Percentiles rank a stretch among this genome's conserved stretches.
phyloP scores from a whole-genome alignment of 108 stramenopile genomes.

The Aureococcus anophagefferens region DNA sequence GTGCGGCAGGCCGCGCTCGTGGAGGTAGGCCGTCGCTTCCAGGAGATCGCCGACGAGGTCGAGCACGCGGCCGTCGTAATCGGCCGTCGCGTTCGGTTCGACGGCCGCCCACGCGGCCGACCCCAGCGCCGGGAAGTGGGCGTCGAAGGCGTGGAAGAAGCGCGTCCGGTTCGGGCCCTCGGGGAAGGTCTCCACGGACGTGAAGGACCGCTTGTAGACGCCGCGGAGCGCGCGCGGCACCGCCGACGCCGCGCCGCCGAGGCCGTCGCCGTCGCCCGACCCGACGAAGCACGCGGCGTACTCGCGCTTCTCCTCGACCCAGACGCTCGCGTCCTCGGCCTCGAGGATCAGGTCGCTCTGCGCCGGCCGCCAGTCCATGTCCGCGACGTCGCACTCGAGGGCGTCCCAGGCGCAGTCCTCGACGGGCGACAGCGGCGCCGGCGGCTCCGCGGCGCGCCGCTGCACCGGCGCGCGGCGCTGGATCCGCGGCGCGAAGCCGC shows the following conservation, averaged over 20 bases:
- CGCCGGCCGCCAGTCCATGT: no score
- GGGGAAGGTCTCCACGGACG: not conserved
- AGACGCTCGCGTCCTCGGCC: not conserved
- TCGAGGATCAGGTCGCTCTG: not conserved
- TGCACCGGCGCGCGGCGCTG: no score
- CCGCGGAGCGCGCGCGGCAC: not conserved
- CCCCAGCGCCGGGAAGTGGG: not conserved
- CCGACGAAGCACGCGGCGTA: not conserved
- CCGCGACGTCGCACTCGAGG: no score
- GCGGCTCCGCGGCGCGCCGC: no score
- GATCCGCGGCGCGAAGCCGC: no score
- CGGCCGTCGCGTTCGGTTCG: no score
- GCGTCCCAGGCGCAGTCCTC: no score
- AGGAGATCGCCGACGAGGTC: not conserved
- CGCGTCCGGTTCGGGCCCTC: no score
- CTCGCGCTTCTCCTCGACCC: not conserved
- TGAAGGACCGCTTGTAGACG: not conserved
- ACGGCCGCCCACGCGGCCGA: not conserved
- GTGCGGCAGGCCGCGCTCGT: conserved; percentile 1
- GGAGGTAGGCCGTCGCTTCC: not conserved
- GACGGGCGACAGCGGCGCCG: no score
- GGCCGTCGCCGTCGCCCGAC: no score
- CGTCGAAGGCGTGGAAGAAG: not conserved
- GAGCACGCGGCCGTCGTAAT: not conserved
- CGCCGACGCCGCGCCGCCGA: no score